These are phyloP conservation scores for Yamadazyma insecticola DNA, from an alignment of 805 yeast genomes.

Conservation along the genomic window DNA sequence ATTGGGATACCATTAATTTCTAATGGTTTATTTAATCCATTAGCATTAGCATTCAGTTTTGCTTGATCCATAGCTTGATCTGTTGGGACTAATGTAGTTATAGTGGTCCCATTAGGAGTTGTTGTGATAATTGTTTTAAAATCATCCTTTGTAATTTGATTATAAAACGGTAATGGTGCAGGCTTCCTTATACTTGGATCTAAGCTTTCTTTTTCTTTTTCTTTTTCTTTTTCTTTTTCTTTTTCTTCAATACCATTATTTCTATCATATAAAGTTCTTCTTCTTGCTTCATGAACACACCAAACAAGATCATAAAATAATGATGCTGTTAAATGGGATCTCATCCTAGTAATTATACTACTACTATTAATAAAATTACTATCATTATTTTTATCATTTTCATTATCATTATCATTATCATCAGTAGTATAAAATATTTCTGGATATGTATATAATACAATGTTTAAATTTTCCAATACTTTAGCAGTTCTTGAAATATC, in stretches of 20 bases:
- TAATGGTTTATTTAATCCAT: slow-evolving; percentile 39
- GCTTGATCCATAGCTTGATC: slow-evolving; percentile 68
- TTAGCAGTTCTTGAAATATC: slow-evolving; percentile 91
- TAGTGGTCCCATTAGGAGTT: slow-evolving; percentile 88
- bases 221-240: slow-evolving; percentile 4
- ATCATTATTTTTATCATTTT: too few relatives aligned
- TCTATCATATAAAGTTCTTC: slow-evolving; percentile 47
- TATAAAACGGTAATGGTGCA: slow-evolving; percentile 82
- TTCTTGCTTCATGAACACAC: slow-evolving; percentile 91
- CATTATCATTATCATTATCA: slow-evolving; percentile 37
- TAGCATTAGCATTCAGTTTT: slow-evolving; percentile 47
- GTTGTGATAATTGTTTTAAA: slow-evolving; percentile 81
- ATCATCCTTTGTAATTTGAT: slow-evolving; percentile 85
- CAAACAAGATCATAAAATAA: slow-evolving; percentile 87
- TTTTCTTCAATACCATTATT: slow-evolving; percentile 6
- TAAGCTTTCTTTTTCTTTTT: slow-evolving; percentile 7
- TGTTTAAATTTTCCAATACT: slow-evolving; percentile 81
- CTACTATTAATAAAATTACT: background rate
- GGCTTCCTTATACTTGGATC: slow-evolving; percentile 42
- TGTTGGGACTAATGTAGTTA: slow-evolving; percentile 85
- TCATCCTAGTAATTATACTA: slow-evolving; percentile 74
- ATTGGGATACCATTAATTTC: slow-evolving; percentile 68
- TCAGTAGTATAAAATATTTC: slow-evolving; percentile 62
- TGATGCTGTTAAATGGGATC: slow-evolving; percentile 89
- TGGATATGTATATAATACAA: slow-evolving; percentile 83